Evolutionary conservation across 129 eudicot species (phyloP).

Genomic region (Deinandra increscens): DNA sequence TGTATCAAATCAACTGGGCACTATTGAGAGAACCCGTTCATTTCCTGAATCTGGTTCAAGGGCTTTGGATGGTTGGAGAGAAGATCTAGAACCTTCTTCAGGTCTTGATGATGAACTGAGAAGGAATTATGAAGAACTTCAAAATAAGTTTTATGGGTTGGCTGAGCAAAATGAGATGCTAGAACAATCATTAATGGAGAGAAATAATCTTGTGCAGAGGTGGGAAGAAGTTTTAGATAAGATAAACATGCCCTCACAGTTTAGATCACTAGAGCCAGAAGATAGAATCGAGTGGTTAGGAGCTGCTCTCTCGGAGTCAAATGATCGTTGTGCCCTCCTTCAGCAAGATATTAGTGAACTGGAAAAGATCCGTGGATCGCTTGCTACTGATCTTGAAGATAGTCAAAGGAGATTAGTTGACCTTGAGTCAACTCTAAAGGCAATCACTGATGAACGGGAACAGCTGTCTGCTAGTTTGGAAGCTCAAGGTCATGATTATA

Average conservation of each 20-base stretch:
- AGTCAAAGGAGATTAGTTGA: slow-evolving; percentile 52
- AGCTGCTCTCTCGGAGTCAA: slow-evolving; percentile 64
- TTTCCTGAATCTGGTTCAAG: slow-evolving; percentile 56
- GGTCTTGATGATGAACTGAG: slow-evolving; percentile 55
- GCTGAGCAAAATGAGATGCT: slow-evolving; percentile 99
- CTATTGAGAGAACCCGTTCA: slow-evolving; percentile 50
- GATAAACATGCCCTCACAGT: slow-evolving; percentile 65
- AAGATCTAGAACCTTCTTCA: slow-evolving; percentile 45
- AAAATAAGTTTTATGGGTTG: slow-evolving; percentile 72
- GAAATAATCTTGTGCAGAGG: slow-evolving; percentile 79
- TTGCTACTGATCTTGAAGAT: slow-evolving; percentile 57
- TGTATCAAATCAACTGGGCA: slow-evolving; percentile 55
- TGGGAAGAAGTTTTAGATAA: slow-evolving; percentile 87
- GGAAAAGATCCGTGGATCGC: slow-evolving; percentile 51
- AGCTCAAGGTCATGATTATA: slow-evolving; percentile 45
- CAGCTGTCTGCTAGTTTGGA: slow-evolving; percentile 55
- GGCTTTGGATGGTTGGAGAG: slow-evolving; percentile 55
- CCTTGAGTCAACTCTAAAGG: slow-evolving; percentile 53
- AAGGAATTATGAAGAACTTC: slow-evolving; percentile 74
- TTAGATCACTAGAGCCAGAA: slow-evolving; percentile 84
- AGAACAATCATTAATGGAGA: slow-evolving; percentile 90
- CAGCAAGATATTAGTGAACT: slow-evolving; percentile 61
- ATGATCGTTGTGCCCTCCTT: slow-evolving; percentile 55
- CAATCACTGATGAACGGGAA: slow-evolving; percentile 58
- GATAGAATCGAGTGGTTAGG: slow-evolving; percentile 87